Evolutionary conservation across 805 yeast genomes (phyloP), one percentile per base, ranked within the genome.

Genomic region (Pichia pseudocactophila): DNA sequence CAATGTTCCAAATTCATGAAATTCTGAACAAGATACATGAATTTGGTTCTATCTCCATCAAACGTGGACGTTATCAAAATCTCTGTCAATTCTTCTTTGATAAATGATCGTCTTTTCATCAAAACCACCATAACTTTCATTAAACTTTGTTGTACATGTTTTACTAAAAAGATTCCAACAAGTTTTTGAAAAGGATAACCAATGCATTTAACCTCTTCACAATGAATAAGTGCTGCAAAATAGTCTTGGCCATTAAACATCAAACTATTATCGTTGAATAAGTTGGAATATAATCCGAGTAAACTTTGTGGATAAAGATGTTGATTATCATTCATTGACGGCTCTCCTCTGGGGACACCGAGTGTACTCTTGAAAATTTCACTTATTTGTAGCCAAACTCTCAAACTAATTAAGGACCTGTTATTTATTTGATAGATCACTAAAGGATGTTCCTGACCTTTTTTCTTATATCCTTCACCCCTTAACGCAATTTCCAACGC

Each of bases 401-500:
- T 62, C 43, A 87, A 58, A 13, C 80, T 70, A 1, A 82, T 68
- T 35, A 84, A 50, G 1, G 71, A 60, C 47, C 82, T 87, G 50
- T 77, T 73, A 0, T 86, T 73, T 3, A 86, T 50, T 43, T 80
- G 87, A 33, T 69, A 66, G 2, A 77, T 61, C 0, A 82, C 54
- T 11, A 77, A 48, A 0, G 71, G 70, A 1, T 49, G 25, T 3
- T 35, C 30, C 3, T 15, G 20, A 55, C 41, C 18, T 44, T 48
- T 8, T 25, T 28, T 16, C 3, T 57, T 51, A 12, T 68, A 58
- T 1, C 64, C 50, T 1, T 61, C 54, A 0, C 85, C 85, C 45
- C 95, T 65, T 26, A 80, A 56, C 0, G 82, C 63, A 11, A 84
- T 74, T 52, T 86, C 96, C 7, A 74, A 59, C 2, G 84, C 73